phyloP scores from a whole-genome alignment of 2,329 filamentous ascomycete species.

The Triangularia verruculosa region DNA sequence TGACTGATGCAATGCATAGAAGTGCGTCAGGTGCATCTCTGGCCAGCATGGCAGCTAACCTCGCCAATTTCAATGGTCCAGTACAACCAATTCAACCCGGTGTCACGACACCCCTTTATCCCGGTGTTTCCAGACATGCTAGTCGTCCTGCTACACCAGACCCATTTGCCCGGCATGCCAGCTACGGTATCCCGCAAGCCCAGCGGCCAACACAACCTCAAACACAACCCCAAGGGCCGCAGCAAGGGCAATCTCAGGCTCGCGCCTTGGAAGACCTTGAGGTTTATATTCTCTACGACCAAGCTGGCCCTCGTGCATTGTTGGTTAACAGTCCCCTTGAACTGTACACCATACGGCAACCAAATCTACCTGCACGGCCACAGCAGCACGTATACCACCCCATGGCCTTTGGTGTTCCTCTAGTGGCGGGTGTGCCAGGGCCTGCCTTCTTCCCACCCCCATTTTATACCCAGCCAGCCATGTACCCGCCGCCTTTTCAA shows the following conservation, averaged over 20 bases:
- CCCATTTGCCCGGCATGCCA: conserved; percentile 34
- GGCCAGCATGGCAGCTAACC: conserved; percentile 32
- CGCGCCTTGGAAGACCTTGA: conserved; percentile 35
- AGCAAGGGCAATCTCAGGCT: conserved; percentile 17
- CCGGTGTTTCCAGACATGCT: conserved; percentile 37
- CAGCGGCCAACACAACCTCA: conserved; percentile 1
- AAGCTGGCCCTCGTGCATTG: conserved; percentile 56
- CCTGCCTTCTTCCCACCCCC: neutral
- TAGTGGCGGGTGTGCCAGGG: neutral
- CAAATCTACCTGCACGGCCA: neutral
- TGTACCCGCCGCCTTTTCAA: neutral
- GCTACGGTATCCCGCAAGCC: conserved; percentile 26
- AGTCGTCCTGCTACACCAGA: conserved; percentile 51
- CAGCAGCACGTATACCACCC: neutral
- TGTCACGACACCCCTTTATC: conserved; percentile 40
- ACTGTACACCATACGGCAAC: conserved; percentile 46
- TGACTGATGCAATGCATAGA: conserved; percentile 50
- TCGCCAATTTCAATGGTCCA: conserved; percentile 28
- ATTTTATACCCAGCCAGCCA: neutral
- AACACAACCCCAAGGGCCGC: neutral
- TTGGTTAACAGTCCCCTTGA: conserved; percentile 52
- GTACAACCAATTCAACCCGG: conserved; percentile 41
- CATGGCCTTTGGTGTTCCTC: neutral
- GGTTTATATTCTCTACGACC: conserved; percentile 61
- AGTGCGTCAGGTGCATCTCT: conserved; percentile 48